These are phyloP conservation scores for Aspergillus sojae DNA, from an alignment of 2,329 filamentous ascomycete species.

Conservation along the genomic window DNA sequence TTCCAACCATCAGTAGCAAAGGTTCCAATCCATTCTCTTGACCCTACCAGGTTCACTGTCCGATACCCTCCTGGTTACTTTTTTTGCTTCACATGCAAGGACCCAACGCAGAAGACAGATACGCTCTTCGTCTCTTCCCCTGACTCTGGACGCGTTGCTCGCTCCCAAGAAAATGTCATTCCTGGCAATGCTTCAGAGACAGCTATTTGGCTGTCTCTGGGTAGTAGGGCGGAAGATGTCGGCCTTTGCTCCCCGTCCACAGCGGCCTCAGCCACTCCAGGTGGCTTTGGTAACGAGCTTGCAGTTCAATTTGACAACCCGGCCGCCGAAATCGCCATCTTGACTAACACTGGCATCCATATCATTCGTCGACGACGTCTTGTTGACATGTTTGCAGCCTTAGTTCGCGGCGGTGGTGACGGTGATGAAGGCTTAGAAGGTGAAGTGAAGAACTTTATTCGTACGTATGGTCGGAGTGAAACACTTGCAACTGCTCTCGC, in stretches of 20 bases:
- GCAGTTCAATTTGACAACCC: constrained; percentile 91
- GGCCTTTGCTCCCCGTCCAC: constrained; percentile 76
- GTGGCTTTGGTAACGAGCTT: constrained; percentile 91
- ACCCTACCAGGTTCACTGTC: constrained; percentile 43
- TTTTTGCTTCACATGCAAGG: constrained; percentile 74
- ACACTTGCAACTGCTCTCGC: constrained; percentile 88
- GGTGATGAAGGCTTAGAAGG: constrained; percentile 73
- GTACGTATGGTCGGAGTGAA: constrained; percentile 83
- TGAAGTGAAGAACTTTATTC: constrained; percentile 81
- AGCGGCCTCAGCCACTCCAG: constrained; percentile 65
- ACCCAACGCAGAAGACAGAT: constrained; percentile 63
- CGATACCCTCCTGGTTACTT: constrained; percentile 87
- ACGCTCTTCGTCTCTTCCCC: constrained; percentile 81
- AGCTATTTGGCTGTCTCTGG: constrained; percentile 76
- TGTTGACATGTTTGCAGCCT: constrained; percentile 87
- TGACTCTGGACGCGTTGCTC: constrained; percentile 81
- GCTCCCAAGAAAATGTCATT: constrained; percentile 53
- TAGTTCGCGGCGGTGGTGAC: constrained; percentile 73
- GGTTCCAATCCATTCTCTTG: constrained; percentile 49
- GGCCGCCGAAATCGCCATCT: constrained; percentile 80
- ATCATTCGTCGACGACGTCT: constrained; percentile 80
- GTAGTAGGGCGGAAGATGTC: constrained; percentile 74
- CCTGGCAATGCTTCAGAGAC: constrained; percentile 73
- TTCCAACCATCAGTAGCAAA: constrained; percentile 46
- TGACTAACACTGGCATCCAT: constrained; percentile 90